Base-by-base conservation (phyloP, 2,329 filamentous ascomycete species). In the Dothideomycetes sp. region DNA sequence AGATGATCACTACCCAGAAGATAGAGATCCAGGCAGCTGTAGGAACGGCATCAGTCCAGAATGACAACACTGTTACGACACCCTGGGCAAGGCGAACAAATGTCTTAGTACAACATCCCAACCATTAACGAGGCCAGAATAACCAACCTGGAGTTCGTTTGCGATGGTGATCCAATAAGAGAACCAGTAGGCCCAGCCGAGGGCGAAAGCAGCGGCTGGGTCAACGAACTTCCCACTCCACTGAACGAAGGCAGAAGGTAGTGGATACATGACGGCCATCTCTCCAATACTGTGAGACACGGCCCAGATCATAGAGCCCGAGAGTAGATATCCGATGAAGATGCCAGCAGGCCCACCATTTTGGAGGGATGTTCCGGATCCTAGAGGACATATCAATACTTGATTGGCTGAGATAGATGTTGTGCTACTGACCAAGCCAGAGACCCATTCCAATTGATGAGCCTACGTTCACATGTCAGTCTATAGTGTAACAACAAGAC, bases 131-230 rank as follows among this genome's bases (percentile, higher is more conserved):
- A 27, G 12, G 22, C 7, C 22, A 8, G n/a, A 5, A 33, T n/a
- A 5, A 33, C 31, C 31, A 33, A 33, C 31, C 31, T 33, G 31
- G 8, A 36, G 38, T 14, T 44, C 29, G 18, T 39, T 67, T 38
- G 65, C 65, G 41, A 69, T 61, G 16, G 60, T 65, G 46, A 68
- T 66, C 37, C 55, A 58, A 42, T 58, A 65, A 3, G 53, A 59
- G 43, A 68, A 65, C 54, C 64, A 68, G 44, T 69, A 69, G 1
- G 63, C 61, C 63, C 66, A 69, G 3, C 65, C 66, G 3, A 69
- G 53, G 5, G 65, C 60, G 46, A 69, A 67, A 0, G 58, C 64
- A 8, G 61, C 59, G 0, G 65, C 54, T 1, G 55, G 57, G 41
- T 64, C 58, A 36, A 69, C 54, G 44, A 69, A 70, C 30, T 64